Evolutionary conservation across 2,329 filamentous ascomycete genomes (phyloP), one percentile per base, ranked within the genome.

Genomic region (Cercospora nicotianae): DNA sequence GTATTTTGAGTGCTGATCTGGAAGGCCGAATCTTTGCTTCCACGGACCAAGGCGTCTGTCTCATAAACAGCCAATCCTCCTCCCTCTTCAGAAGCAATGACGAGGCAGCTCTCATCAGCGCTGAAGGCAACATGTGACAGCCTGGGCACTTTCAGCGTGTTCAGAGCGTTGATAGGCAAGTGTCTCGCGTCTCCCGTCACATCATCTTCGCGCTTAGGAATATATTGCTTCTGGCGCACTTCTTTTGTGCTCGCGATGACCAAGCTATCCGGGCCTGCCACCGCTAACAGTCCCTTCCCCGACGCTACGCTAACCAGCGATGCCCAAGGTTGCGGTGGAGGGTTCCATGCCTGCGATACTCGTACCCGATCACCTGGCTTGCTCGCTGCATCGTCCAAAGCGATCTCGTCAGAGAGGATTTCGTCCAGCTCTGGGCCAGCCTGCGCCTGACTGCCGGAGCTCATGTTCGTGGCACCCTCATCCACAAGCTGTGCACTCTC

Each of bases 111-210:
- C 77, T 97, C 96, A 75, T 96, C 92, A n/a, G 92, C 87, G 0
- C 93, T 94, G 78, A 99, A 99, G 16, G 90, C 89, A 20, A 99
- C 84, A 78, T 99, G 95, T 10, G 93, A 96, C 64, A 97, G 87
- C 73, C 91, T 89, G 75, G 91, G 87, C 75, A 96, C 85, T 1
- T 89, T 83, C 6, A 98, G 86, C 70, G 90, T 88, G 64, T 90
- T 61, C 18, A 65, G 55, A 7, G 57, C 82, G 70, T 94, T 85
- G 85, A 69, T 90, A 12, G 57, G 64, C 33, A 64, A 53, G 23
- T 64, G 16, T 60, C 42, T 72, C 45, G 65, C 69, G 31, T 67
- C 67, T 26, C 60, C 64, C 7, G 66, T 58, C n/a, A 26, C 58
- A 67, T 85, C 81, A 70, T 87, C 86, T 39, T 84, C 81, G 31